Conservation (phyloP, 139 green algal genomes). For the Picochlorum sp. region DNA sequence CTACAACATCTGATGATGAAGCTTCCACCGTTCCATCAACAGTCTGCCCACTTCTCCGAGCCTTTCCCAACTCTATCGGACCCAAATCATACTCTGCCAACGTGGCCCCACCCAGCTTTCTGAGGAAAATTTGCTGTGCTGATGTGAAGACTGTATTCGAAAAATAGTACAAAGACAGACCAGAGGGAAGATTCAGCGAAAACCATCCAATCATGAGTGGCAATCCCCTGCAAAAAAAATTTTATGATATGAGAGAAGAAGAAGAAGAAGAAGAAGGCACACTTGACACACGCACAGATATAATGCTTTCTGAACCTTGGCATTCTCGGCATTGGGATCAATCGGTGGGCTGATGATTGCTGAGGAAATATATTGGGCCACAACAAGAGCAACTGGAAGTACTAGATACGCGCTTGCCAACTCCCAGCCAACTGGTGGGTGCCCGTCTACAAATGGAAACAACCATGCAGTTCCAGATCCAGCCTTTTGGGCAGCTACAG, state of each 20-base stretch:
- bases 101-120: constrained; percentile 69
- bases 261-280: not conserved
- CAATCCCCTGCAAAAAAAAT: constrained; percentile 25
- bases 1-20: not conserved
- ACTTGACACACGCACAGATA: constrained; percentile 14
- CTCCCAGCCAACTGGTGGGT: constrained; percentile 88
- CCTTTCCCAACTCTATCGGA: constrained; percentile 40
- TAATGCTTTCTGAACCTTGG: constrained; percentile 31
- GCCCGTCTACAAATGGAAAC: constrained; percentile 74
- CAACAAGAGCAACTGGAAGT: constrained; percentile 80
- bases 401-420: constrained; percentile 73
- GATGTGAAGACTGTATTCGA: constrained; percentile 71
- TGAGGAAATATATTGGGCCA: constrained; percentile 42
- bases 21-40: not conserved
- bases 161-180: constrained; percentile 87
- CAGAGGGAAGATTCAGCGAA: constrained; percentile 74
- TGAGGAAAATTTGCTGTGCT: constrained; percentile 56
- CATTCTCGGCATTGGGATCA: constrained; percentile 60
- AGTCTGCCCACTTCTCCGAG: constrained; percentile 25
- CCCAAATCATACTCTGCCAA: constrained; percentile 26
- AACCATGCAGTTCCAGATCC: constrained; percentile 67
- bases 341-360: constrained; percentile 46
- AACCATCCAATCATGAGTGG: constrained; percentile 88
- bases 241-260: not conserved
- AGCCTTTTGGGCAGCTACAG: constrained; percentile 31